These are phyloP conservation scores for Mollisia scopiformis DNA, from an alignment of 2,329 filamentous ascomycete genomes.

Conservation along the genomic window DNA sequence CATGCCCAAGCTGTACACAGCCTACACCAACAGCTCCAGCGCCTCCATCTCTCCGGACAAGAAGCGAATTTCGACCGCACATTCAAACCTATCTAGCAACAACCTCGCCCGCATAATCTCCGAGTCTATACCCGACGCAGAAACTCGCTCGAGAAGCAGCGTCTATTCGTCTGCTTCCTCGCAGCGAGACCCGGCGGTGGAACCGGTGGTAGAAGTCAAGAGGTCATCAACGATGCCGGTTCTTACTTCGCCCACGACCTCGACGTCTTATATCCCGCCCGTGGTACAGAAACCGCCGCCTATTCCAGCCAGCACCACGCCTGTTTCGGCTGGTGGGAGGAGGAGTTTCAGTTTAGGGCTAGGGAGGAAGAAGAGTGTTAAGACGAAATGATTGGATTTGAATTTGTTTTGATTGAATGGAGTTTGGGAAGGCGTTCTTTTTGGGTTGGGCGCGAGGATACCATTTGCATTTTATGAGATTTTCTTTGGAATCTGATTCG, in stretches of 20 bases:
- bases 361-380: constrained; percentile 3
- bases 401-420: background rate
- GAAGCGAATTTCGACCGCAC: background rate
- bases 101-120: constrained; percentile 3
- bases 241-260: no score
- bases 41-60: no score
- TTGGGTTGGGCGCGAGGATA: background rate
- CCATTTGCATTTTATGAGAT: background rate
- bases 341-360: constrained; percentile 22
- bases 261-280: no score
- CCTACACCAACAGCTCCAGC: constrained; percentile 10
- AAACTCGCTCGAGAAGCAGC: background rate
- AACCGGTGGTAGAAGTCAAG: no score
- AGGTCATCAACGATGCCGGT: no score
- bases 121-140: background rate
- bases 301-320: background rate
- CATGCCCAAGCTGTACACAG: constrained; percentile 24
- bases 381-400: background rate
- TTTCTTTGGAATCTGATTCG: background rate
- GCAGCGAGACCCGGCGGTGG: no score
- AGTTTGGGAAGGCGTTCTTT: background rate
- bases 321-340: constrained; percentile 18
- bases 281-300: no score
- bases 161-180: background rate
- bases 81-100: background rate